Evolutionary conservation across 1,284 basidiomycete species (phyloP), one percentile per base, ranked within the genome.

Genomic region (Cutaneotrichosporon sp.): DNA sequence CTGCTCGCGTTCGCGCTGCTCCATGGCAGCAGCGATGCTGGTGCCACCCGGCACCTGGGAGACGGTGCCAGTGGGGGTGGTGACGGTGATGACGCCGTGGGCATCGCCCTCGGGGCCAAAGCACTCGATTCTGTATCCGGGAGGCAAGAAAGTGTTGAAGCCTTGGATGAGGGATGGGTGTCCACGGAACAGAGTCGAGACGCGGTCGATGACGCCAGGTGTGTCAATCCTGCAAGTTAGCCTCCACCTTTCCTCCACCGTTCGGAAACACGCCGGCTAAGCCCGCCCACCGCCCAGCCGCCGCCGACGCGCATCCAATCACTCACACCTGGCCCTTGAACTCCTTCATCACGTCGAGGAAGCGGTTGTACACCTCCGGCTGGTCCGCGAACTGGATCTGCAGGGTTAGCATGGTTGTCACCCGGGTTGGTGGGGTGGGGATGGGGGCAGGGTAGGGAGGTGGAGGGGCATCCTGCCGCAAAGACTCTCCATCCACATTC

Each of bases 271-370:
- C 20, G 22, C 5, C 27, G 20, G 51, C 25, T 11, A 50, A 22
- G 14, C 34, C 22, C 18, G 29, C 3, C 33, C 31, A 18, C 18
- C 18, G 18, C 18, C 16, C 18, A 18, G 18, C 38, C 18, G 9
- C 5, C 38, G 18, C 38, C 18, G 38, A 4, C 38, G 18, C 38
- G 38, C 38, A 42, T 47, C 20, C 22, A 36, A 13, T 31, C n/a
- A 85, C 91, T 82, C 79, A 97, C 93, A 86, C 84, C 80, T 95
- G 90, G 70, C 90, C 90, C 82, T 97, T 97, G 80, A 97, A 97
- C 78, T 99, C 95, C 82, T 98, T 99, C 95, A 98, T 98, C 74
- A 98, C 97, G 79, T 98, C 95, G 78, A 98, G 82, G 78, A 98
- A 98, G 69, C 90, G 88, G 79, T 98, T 97, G 84, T 98, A 97